Conservation (phyloP, 1,284 basidiomycete genomes). For the Boletellus deceptivus region DNA sequence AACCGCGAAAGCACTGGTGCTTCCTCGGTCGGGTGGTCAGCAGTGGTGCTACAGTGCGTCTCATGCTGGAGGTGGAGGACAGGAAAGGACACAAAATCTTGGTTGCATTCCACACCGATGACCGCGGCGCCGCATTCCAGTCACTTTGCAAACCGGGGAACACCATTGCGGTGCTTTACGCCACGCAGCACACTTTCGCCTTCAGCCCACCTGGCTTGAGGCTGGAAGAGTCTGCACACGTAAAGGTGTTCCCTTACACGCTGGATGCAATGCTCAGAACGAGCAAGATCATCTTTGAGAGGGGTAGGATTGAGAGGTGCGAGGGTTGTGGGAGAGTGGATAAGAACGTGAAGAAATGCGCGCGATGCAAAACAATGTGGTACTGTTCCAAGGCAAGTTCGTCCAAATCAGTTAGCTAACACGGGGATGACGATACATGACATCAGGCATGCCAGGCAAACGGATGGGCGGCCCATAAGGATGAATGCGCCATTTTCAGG, state of each 20-base stretch:
- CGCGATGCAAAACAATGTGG: conserved; percentile 28
- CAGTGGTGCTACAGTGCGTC: conserved; percentile 24
- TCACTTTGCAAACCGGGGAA: conserved; percentile 26
- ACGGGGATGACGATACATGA: conserved; percentile 4
- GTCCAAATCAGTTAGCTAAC: background rate
- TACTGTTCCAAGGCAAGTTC: conserved; percentile 32
- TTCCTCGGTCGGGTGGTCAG: conserved; percentile 30
- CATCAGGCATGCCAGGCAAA: conserved; percentile 23
- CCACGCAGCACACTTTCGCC: conserved; percentile 29
- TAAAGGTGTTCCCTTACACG: conserved; percentile 30
- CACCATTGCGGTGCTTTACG: conserved; percentile 33
- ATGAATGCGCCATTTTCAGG: conserved; percentile 21
- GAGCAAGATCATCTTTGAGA: conserved; percentile 24
- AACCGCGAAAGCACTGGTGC: conserved; percentile 30
- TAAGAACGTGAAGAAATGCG: conserved; percentile 26
- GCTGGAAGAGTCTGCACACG: conserved; percentile 22
- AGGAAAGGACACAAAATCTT: conserved; percentile 23
- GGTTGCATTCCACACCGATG: conserved; percentile 34
- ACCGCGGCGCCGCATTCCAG: conserved; percentile 27
- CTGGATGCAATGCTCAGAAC: conserved; percentile 29
- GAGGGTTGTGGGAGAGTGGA: conserved; percentile 23
- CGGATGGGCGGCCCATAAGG: conserved; percentile 25
- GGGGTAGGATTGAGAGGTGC: conserved; percentile 19
- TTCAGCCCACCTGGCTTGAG: conserved; percentile 32
- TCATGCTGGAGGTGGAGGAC: conserved; percentile 29